These are phyloP conservation scores for Cryptosporidium bovis DNA, from an alignment of 169 alveolate species.

Conservation along the genomic window DNA sequence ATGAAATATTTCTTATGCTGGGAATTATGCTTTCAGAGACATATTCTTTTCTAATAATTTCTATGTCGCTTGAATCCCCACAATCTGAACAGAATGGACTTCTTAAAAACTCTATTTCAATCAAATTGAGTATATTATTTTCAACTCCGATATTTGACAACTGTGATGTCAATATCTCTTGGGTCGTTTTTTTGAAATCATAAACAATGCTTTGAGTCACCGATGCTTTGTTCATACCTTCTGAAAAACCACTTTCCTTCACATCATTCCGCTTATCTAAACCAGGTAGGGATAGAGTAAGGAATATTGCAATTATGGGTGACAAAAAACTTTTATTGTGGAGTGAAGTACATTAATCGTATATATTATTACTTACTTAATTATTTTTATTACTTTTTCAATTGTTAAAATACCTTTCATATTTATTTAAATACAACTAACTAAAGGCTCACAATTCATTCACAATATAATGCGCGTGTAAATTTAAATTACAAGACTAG, in stretches of 20 bases:
- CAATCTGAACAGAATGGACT: conserved; percentile 22
- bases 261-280: conserved; percentile 28
- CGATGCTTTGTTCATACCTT: conserved; percentile 38
- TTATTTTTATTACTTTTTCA: background rate
- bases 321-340: conserved; percentile 1
- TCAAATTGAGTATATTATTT: background rate
- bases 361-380: conserved; percentile 1
- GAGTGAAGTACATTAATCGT: background rate
- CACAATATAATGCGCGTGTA: too few relatives aligned
- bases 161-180: conserved; percentile 44
- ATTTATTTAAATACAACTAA: too few relatives aligned
- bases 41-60: conserved; percentile 2
- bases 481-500: too few relatives aligned
- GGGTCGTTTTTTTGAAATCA: conserved; percentile 57
- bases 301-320: background rate
- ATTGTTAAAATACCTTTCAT: too few relatives aligned
- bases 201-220: background rate
- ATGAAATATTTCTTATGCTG: background rate
- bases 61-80: conserved; percentile 34
- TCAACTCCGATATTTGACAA: too few relatives aligned
- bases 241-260: conserved; percentile 57
- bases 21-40: background rate
- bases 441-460: too few relatives aligned
- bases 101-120: background rate
- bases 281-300: conserved; percentile 39